Percentiles rank a stretch among this genome's conserved stretches.
phyloP scores from a whole-genome alignment of 805 yeast genomes.

The Saccharomycopsis olivae region DNA sequence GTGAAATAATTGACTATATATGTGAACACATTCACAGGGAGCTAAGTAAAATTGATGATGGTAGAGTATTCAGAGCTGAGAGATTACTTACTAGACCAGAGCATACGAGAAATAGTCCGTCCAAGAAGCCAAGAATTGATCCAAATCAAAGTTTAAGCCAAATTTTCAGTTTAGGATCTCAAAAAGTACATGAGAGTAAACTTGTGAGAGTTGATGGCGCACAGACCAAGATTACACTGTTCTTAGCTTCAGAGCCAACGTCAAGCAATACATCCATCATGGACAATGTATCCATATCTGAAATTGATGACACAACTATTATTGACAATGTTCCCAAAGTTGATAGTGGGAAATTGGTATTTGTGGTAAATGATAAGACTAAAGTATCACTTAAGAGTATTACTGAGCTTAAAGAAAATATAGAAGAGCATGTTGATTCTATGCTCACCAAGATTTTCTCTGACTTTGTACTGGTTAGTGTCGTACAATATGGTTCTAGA shows the following conservation, averaged over 20 bases:
- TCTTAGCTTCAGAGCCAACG: not conserved
- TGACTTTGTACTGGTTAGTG: constrained; percentile 66
- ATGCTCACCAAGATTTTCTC: constrained; percentile 58
- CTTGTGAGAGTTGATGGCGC: constrained; percentile 61
- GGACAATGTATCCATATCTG: not conserved
- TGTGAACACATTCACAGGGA: constrained; percentile 37
- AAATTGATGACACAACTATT: not conserved
- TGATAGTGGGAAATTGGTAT: constrained; percentile 3
- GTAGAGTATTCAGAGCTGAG: constrained; percentile 62
- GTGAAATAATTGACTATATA: constrained; percentile 64
- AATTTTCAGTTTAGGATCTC: constrained; percentile 16
- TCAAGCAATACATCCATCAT: not conserved
- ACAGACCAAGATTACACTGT: constrained; percentile 43
- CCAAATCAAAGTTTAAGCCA: constrained; percentile 24
- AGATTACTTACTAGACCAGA: constrained; percentile 3
- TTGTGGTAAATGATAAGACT: constrained; percentile 24
- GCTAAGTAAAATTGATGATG: constrained; percentile 49
- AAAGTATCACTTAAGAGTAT: constrained; percentile 50
- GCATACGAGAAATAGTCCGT: not conserved
- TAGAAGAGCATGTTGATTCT: constrained; percentile 36
- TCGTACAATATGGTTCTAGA: constrained; percentile 62
- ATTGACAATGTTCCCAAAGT: not conserved
- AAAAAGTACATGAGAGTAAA: constrained; percentile 47
- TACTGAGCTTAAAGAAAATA: constrained; percentile 38
- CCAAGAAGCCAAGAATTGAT: constrained; percentile 1